Evolutionary conservation across 2,329 filamentous ascomycete genomes (phyloP).

Genomic region (Orbilia ellipsospora): DNA sequence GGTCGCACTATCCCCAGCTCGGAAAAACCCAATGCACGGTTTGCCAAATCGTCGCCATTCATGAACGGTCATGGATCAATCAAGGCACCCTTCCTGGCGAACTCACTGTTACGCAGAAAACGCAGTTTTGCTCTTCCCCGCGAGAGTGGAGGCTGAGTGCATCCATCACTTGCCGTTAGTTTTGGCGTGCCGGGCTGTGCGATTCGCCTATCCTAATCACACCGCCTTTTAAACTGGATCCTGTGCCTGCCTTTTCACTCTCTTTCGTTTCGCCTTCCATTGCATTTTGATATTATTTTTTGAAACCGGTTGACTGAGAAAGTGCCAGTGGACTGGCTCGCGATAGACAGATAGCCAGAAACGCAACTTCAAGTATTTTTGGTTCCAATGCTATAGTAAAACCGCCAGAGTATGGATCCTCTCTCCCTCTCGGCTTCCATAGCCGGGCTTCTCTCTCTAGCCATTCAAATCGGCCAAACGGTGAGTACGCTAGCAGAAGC

Average conservation of each 20-base stretch:
- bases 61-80: background rate
- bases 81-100: constrained; percentile 39
- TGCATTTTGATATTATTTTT: background rate
- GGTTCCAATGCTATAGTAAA: too few species aligned
- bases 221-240: constrained; percentile 40
- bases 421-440: constrained; percentile 50
- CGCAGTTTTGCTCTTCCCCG: background rate
- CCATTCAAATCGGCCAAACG: constrained; percentile 51
- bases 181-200: background rate
- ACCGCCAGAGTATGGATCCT: constrained; percentile 35
- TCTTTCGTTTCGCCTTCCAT: background rate
- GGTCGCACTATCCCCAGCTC: constrained; percentile 10
- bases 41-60: background rate
- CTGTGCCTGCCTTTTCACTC: constrained; percentile 18
- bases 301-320: too few species aligned
- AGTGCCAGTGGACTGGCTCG: too few species aligned
- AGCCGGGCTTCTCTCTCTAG: constrained; percentile 39
- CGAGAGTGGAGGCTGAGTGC: constrained; percentile 28
- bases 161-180: constrained; percentile 5
- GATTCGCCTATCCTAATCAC: background rate
- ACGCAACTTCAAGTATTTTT: constrained; percentile 11
- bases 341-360: constrained; percentile 29
- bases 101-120: background rate
- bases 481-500: constrained; percentile 41
- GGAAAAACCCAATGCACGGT: constrained; percentile 23